Percentiles rank a stretch among this genome's conserved stretches.
Evolutionary conservation across 176 grass and related monocot species (phyloP).

Genomic region (Oryza nivara): DNA sequence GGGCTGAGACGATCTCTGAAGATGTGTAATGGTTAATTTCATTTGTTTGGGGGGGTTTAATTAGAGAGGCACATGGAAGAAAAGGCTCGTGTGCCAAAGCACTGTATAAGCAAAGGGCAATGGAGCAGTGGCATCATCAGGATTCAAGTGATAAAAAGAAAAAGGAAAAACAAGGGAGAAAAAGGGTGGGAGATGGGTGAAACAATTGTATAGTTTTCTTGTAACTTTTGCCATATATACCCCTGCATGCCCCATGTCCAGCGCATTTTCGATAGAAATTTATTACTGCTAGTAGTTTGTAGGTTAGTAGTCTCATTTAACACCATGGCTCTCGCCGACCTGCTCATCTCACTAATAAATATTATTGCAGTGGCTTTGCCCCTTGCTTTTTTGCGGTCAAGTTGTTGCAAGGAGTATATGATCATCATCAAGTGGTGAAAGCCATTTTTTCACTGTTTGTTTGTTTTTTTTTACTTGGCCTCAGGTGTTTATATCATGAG

Average conservation of each 20-base stretch:
- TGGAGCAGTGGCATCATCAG: constrained; percentile 56
- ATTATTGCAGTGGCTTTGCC: neutral
- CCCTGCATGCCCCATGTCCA: constrained; percentile 32
- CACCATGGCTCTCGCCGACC: neutral
- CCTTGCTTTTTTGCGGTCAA: neutral
- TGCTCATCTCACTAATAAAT: constrained; percentile 37
- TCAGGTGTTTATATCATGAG: neutral
- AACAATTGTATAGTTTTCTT: constrained; percentile 75
- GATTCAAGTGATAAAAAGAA: constrained; percentile 13
- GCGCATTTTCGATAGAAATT: constrained; percentile 18
- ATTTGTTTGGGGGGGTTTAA: constrained; percentile 40
- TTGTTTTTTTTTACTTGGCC: neutral
- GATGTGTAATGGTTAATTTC: constrained; percentile 26
- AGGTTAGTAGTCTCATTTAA: neutral
- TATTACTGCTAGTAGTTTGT: neutral
- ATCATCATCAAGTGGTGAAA: neutral
- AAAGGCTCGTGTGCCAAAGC: constrained; percentile 11
- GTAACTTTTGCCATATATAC: constrained; percentile 51
- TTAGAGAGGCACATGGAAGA: constrained; percentile 33
- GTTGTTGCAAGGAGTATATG: neutral
- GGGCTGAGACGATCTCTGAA: neutral
- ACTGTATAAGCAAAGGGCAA: constrained; percentile 25
- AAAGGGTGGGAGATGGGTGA: constrained; percentile 11
- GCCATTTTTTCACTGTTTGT: neutral
- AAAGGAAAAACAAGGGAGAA: neutral